Percentiles rank a stretch among this genome's conserved stretches.
phyloP scores from a whole-genome alignment of 140 eudicot genomes.

The Senecio squalidus region DNA sequence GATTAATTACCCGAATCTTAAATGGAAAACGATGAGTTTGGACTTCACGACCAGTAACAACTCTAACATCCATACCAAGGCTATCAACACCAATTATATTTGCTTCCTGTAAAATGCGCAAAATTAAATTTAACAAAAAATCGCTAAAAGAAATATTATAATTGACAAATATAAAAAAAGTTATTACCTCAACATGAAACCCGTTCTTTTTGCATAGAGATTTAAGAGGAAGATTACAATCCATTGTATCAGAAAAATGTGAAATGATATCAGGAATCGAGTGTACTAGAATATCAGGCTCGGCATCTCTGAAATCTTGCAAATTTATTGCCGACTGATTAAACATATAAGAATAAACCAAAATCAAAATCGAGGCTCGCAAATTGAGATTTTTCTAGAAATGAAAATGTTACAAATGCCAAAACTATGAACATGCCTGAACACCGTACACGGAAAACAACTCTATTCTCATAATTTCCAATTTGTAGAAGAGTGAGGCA shows the following conservation, averaged over 20 bases:
- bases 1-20: slow-evolving; percentile 53
- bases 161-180: background rate
- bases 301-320: slow-evolving; percentile 70
- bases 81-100: slow-evolving; percentile 69
- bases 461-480: slow-evolving; percentile 66
- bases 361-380: background rate
- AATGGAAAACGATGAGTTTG: slow-evolving; percentile 81
- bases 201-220: slow-evolving; percentile 80
- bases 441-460: slow-evolving; percentile 68
- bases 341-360: slow-evolving; percentile 2
- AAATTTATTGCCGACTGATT: slow-evolving; percentile 51
- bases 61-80: slow-evolving; percentile 81
- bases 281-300: slow-evolving; percentile 73
- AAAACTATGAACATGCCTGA: slow-evolving; percentile 49
- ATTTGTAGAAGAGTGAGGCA: slow-evolving; percentile 53
- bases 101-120: slow-evolving; percentile 45
- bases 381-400: background rate
- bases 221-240: slow-evolving; percentile 48
- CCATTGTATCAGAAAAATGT: slow-evolving; percentile 36
- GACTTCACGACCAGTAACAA: slow-evolving; percentile 60
- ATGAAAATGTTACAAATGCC: background rate
- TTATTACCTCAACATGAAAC: slow-evolving; percentile 55
- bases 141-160: background rate
- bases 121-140: background rate
- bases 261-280: slow-evolving; percentile 46